phyloP scores from a whole-genome alignment of 805 yeast species.

The Zygosaccharomyces bisporus region DNA sequence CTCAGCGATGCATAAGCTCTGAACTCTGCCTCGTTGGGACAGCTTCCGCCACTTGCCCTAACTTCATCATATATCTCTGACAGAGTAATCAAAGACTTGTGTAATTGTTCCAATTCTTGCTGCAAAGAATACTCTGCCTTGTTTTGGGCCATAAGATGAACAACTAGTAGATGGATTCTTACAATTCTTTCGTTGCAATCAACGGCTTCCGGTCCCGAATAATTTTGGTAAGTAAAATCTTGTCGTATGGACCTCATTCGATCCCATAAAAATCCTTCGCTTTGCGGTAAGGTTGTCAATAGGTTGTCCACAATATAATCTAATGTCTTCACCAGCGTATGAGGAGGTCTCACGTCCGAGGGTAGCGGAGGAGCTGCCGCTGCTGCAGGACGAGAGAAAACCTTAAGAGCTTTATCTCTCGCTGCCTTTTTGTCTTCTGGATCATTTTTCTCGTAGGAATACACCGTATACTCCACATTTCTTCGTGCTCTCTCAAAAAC shows the following conservation, averaged over 20 bases:
- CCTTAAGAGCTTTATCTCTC: conserved; percentile 67
- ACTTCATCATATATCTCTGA: conserved; percentile 83
- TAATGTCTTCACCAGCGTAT: conserved; percentile 59
- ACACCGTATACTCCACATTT: conserved; percentile 81
- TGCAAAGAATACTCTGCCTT: conserved; percentile 79
- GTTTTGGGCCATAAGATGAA: conserved; percentile 81
- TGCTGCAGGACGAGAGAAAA: conserved; percentile 94
- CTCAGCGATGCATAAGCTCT: conserved; percentile 81
- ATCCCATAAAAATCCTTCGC: conserved; percentile 94
- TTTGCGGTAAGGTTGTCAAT: conserved; percentile 66
- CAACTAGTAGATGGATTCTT: conserved; percentile 73
- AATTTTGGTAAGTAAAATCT: conserved; percentile 94
- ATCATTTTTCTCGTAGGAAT: conserved; percentile 68
- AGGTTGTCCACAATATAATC: conserved; percentile 65
- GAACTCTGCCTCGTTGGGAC: conserved; percentile 89
- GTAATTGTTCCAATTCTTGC: conserved; percentile 92
- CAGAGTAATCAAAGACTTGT: conserved; percentile 83
- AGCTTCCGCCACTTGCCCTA: conserved; percentile 59
- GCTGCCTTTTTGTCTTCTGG: conserved; percentile 52
- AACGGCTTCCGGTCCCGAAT: conserved; percentile 87
- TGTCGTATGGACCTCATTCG: conserved; percentile 94
- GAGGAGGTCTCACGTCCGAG: conserved; percentile 95
- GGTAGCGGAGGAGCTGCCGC: conserved; percentile 98
- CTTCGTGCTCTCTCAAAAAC: conserved; percentile 86
- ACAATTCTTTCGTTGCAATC: conserved; percentile 91